Conservation (phyloP, 1,139 yeast species). For the Pichia sp. region DNA sequence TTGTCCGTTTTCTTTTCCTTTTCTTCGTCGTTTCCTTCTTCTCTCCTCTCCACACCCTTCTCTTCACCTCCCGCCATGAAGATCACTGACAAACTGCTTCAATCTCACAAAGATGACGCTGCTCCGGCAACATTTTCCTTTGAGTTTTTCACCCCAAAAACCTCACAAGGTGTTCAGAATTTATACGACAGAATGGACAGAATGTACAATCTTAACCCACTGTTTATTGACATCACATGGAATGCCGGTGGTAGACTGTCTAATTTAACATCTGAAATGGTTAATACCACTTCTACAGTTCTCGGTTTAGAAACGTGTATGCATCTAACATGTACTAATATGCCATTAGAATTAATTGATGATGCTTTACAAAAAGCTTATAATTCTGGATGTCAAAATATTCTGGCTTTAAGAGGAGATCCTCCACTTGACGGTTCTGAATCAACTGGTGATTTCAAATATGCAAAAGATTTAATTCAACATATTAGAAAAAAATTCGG, state of each 20-base stretch:
- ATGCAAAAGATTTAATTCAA: constrained; percentile 77
- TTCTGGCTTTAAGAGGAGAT: constrained; percentile 81
- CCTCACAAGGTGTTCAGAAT: constrained; percentile 94
- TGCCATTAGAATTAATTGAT: constrained; percentile 78
- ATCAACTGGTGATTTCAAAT: constrained; percentile 63
- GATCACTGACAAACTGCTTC: constrained; percentile 46
- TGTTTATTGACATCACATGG: constrained; percentile 95
- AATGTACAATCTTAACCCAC: constrained; percentile 89
- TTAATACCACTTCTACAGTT: constrained; percentile 85
- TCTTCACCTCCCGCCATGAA: constrained; percentile 35
- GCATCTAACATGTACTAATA: constrained; percentile 96
- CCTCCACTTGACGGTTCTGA: constrained; percentile 70
- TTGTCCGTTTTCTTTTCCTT: too few relatives aligned
- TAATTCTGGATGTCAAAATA: constrained; percentile 90
- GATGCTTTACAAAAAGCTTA: constrained; percentile 82
- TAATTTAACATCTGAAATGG: constrained; percentile 80
- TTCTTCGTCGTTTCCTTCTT: neutral
- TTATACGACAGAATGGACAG: constrained; percentile 96
- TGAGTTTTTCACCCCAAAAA: constrained; percentile 97
- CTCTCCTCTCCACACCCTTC: neutral
- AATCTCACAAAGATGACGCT: constrained; percentile 35
- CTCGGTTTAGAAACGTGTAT: constrained; percentile 94
- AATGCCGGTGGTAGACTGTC: constrained; percentile 93
- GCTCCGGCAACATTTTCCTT: constrained; percentile 77
- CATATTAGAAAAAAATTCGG: constrained; percentile 65